Percentiles rank a stretch among this genome's conserved stretches.
phyloP scores from a whole-genome alignment of 179 eudicot genomes.

The Beta lomatogona region DNA sequence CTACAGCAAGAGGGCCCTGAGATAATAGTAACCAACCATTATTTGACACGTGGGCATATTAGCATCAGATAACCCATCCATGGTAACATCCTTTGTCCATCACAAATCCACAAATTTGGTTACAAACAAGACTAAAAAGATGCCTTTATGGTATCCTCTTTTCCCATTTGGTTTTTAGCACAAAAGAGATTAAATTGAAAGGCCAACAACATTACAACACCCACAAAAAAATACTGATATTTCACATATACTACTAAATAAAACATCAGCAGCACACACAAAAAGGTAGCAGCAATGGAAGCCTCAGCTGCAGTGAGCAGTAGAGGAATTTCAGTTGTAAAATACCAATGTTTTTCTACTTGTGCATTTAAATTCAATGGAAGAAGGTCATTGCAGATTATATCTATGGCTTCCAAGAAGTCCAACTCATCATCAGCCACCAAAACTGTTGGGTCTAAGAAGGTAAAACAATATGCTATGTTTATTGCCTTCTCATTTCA shows the following conservation, averaged over 20 bases:
- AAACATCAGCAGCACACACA: background rate
- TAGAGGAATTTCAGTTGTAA: conserved; percentile 23
- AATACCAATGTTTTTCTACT: conserved; percentile 11
- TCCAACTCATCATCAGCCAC: conserved; percentile 44
- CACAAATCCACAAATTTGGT: conserved; percentile 36
- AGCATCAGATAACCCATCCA: conserved; percentile 27
- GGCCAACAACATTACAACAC: background rate
- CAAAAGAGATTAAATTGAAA: background rate
- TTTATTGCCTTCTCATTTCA: too few species aligned
- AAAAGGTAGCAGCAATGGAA: conserved; percentile 36
- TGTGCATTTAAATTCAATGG: conserved; percentile 12
- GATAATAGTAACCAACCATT: conserved; percentile 27
- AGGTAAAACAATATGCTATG: conserved; percentile 35
- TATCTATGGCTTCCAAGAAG: conserved; percentile 68
- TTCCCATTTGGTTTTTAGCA: background rate
- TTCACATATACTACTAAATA: background rate
- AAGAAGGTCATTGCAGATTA: conserved; percentile 34
- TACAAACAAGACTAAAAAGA: background rate
- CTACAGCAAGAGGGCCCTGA: background rate
- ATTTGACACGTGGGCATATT: conserved; percentile 41
- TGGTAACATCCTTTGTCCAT: conserved; percentile 28
- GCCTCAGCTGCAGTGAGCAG: conserved; percentile 40
- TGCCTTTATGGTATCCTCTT: background rate
- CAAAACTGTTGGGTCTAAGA: conserved; percentile 49
- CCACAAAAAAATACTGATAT: background rate